These are phyloP conservation scores for Torulaspora pretoriensis DNA, from an alignment of 1,139 yeast genomes.

Conservation along the genomic window DNA sequence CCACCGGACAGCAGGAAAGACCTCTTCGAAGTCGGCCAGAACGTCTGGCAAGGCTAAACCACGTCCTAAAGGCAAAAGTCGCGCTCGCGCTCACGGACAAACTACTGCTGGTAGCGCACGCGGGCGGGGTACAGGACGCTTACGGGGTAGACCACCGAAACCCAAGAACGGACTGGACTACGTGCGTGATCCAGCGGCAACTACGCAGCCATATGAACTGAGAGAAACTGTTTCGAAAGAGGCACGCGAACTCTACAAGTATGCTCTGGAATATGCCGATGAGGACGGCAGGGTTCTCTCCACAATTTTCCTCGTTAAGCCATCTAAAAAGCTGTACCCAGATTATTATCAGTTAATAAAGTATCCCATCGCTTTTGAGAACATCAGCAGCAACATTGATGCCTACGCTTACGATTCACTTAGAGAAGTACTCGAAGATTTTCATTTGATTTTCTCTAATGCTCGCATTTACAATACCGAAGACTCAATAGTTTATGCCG, in stretches of 20 bases:
- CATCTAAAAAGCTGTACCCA: slow-evolving; percentile 71
- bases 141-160: slow-evolving; percentile 25
- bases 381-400: slow-evolving; percentile 56
- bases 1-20: slow-evolving; percentile 21
- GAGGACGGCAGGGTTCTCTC: slow-evolving; percentile 45
- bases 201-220: slow-evolving; percentile 43
- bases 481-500: slow-evolving; percentile 76
- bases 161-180: slow-evolving; percentile 35
- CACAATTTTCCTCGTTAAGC: slow-evolving; percentile 63
- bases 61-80: slow-evolving; percentile 27
- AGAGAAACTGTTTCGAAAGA: slow-evolving; percentile 39
- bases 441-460: slow-evolving; percentile 73
- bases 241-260: slow-evolving; percentile 38
- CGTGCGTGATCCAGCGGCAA: slow-evolving; percentile 42
- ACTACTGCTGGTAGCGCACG: slow-evolving; percentile 17
- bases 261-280: slow-evolving; percentile 44
- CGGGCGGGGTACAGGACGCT: slow-evolving; percentile 18
- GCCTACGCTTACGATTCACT: slow-evolving; percentile 49
- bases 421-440: slow-evolving; percentile 64
- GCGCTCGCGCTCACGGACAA: slow-evolving; percentile 31
- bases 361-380: slow-evolving; percentile 77
- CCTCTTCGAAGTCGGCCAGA: slow-evolving; percentile 28
- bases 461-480: slow-evolving; percentile 88
- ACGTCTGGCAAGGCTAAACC: slow-evolving; percentile 26
- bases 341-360: slow-evolving; percentile 79